phyloP scores from a whole-genome alignment of 23 red algal genomes.

The Agarophyton chilense region DNA sequence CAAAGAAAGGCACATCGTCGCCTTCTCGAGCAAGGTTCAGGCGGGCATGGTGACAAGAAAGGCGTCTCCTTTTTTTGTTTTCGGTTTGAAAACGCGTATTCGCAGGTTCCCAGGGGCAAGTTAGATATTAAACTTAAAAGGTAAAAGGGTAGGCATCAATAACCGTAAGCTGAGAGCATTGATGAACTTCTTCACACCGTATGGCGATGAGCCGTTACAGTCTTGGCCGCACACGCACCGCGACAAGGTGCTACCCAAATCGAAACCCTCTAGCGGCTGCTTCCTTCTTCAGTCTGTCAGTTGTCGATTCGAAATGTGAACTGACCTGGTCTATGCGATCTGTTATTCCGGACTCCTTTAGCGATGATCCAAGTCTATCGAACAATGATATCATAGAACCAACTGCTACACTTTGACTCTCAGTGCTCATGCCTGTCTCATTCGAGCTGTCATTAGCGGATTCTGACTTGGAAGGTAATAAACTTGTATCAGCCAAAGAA shows the following conservation, averaged over 20 bases:
- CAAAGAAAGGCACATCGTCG: background rate
- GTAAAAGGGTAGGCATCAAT: no score
- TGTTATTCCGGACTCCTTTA: constrained; percentile 58
- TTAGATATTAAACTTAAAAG: background rate
- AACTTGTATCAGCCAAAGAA: background rate
- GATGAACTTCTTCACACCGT: no score
- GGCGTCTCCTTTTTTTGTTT: no score
- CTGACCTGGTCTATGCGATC: constrained; percentile 64
- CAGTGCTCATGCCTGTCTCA: background rate
- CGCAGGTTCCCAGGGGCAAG: background rate
- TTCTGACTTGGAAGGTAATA: background rate
- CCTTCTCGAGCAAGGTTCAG: constrained; percentile 2
- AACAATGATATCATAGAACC: constrained; percentile 54
- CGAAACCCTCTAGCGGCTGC: constrained; percentile 59
- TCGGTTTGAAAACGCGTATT: background rate
- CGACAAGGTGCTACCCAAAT: background rate
- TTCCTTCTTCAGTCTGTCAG: constrained; percentile 64
- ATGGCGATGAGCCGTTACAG: no score
- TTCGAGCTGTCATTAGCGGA: background rate
- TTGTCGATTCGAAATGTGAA: constrained; percentile 71
- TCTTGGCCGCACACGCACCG: background rate
- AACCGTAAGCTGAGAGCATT: no score
- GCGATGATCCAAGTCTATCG: constrained; percentile 41
- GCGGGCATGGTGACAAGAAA: background rate
- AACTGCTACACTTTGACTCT: constrained; percentile 41